Percentiles rank a stretch among this genome's conserved stretches.
Evolutionary conservation across 2,329 filamentous ascomycete species (phyloP).

Genomic region (Colletotrichum destructivum): DNA sequence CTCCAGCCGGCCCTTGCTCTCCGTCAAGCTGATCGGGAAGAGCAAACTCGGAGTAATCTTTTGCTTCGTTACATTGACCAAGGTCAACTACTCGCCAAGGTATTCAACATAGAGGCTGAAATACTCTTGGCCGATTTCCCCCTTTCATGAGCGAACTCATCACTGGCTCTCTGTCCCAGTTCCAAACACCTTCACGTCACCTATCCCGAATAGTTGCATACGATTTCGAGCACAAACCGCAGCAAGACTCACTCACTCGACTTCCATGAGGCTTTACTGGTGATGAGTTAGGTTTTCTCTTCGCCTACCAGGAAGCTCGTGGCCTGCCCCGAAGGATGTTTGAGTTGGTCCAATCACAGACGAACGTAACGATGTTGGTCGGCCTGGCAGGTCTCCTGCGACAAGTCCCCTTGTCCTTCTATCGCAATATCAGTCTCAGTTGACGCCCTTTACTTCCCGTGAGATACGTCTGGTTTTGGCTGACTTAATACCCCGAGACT

Average conservation of each 20-base stretch:
- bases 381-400: neutral
- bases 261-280: neutral
- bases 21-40: no score
- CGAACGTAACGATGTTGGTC: neutral
- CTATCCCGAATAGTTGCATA: neutral
- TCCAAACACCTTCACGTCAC: neutral
- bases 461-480: neutral
- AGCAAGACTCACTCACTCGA: neutral
- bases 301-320: no score
- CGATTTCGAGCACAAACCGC: neutral
- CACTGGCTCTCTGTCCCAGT: neutral
- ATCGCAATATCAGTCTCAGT: neutral
- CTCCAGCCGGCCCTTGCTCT: neutral
- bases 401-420: neutral
- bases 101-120: no score
- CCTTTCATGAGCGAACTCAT: neutral
- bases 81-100: no score
- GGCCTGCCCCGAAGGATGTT: neutral
- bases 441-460: neutral
- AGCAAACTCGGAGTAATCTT: no score
- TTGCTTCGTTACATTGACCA: no score
- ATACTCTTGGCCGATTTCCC: neutral
- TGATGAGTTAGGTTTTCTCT: no score
- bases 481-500: neutral
- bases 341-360: neutral